Conservation (phyloP, 768 basidiomycete genomes). For the Tulasnella sp. region DNA sequence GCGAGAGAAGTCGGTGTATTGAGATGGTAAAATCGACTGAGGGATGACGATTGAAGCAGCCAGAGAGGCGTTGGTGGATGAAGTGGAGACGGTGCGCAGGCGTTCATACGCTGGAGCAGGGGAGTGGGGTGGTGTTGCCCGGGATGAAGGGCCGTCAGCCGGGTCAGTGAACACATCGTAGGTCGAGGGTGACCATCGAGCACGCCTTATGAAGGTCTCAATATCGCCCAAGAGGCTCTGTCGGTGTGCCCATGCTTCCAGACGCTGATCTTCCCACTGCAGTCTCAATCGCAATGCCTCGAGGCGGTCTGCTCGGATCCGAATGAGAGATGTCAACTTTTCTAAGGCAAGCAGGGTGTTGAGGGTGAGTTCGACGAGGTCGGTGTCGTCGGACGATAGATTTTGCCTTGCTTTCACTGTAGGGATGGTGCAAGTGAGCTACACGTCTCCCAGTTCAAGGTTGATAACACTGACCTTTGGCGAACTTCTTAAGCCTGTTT, state of each 20-base stretch:
- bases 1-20: constrained; percentile 34
- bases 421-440: constrained; percentile 24
- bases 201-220: constrained; percentile 49
- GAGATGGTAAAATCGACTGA: constrained; percentile 7
- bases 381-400: constrained; percentile 77
- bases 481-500: constrained; percentile 70
- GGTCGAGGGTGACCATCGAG: constrained; percentile 58
- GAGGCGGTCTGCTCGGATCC: constrained; percentile 67
- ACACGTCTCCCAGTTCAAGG: background rate
- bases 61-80: background rate
- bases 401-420: constrained; percentile 70
- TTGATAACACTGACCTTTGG: constrained; percentile 53
- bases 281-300: constrained; percentile 64
- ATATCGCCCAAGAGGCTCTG: constrained; percentile 55
- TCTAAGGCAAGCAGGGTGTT: constrained; percentile 80
- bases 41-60: constrained; percentile 9
- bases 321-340: constrained; percentile 72
- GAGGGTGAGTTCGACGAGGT: constrained; percentile 82
- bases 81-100: background rate
- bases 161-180: constrained; percentile 41
- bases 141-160: background rate
- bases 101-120: constrained; percentile 5
- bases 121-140: background rate
- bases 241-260: constrained; percentile 58
- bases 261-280: constrained; percentile 71